Conservation (phyloP, 345 rosid genomes). For the Eucalyptus pauciflora region DNA sequence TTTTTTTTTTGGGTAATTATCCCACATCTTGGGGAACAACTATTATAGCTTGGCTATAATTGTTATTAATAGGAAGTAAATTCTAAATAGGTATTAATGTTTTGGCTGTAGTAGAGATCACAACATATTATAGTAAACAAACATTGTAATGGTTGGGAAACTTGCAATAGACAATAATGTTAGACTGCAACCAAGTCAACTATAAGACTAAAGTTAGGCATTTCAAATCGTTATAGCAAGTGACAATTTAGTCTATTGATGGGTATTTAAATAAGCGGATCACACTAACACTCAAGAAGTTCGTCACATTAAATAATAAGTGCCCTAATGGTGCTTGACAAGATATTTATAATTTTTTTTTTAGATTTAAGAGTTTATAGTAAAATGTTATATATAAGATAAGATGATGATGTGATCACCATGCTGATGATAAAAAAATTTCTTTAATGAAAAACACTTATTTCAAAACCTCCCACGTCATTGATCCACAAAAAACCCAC, state of each 20-base stretch:
- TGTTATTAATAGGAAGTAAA: background rate
- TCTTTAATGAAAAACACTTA: too few relatives aligned
- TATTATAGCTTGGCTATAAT: background rate
- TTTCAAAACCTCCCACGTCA: too few relatives aligned
- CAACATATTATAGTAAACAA: too few relatives aligned
- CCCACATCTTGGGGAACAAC: background rate
- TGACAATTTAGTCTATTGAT: background rate
- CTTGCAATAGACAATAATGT: too few relatives aligned
- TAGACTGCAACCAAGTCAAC: background rate
- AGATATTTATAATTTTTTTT: too few relatives aligned
- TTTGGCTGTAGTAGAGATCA: background rate
- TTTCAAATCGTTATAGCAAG: background rate
- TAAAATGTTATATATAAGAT: too few relatives aligned
- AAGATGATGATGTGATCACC: background rate
- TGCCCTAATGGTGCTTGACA: background rate
- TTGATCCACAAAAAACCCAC: too few relatives aligned
- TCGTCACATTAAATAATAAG: background rate
- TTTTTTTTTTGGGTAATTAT: too few relatives aligned
- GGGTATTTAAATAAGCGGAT: background rate
- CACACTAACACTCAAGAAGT: background rate
- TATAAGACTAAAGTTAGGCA: background rate
- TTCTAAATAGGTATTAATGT: background rate
- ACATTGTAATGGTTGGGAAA: too few relatives aligned
- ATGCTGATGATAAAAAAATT: too few relatives aligned
- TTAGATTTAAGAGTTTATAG: background rate